phyloP scores from a whole-genome alignment of 179 eudicot genomes.

The Patellifolia procumbens region DNA sequence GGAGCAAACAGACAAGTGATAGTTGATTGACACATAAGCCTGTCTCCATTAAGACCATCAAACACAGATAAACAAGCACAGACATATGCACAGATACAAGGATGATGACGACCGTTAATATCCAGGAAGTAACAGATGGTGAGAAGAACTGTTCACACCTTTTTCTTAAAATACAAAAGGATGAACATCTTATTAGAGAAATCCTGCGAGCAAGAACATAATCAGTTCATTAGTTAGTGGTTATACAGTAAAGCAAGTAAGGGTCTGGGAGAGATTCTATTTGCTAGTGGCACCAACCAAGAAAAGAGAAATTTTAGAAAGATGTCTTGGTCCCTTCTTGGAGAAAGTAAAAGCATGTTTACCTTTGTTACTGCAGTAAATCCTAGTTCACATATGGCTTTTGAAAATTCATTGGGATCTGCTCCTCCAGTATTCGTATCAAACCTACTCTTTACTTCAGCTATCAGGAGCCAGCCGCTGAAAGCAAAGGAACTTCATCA shows the following conservation, averaged over 20 bases:
- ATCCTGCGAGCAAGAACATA: conserved; percentile 68
- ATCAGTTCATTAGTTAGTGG: background rate
- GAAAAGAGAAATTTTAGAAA: background rate
- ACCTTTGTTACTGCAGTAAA: conserved; percentile 67
- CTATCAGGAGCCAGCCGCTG: conserved; percentile 97
- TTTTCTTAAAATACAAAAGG: conserved; percentile 69
- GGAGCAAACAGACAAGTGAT: background rate
- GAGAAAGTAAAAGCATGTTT: background rate
- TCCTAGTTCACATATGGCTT: conserved; percentile 75
- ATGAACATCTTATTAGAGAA: conserved; percentile 93
- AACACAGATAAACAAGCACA: background rate
- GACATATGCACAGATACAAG: background rate
- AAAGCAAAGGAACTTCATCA: conserved; percentile 24
- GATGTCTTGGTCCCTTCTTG: background rate
- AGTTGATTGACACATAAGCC: background rate
- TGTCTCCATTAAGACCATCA: background rate
- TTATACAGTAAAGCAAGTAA: background rate
- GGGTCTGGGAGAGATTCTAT: background rate
- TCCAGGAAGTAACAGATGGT: background rate
- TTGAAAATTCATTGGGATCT: conserved; percentile 64
- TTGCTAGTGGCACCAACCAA: background rate
- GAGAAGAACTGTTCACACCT: conserved; percentile 43
- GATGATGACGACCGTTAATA: background rate
- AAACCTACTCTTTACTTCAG: conserved; percentile 94
- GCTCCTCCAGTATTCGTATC: conserved; percentile 92